Percentiles rank a stretch among this genome's conserved stretches.
Evolutionary conservation across 2,329 filamentous ascomycete species (phyloP).

Genomic region (Calonectria pteridis): DNA sequence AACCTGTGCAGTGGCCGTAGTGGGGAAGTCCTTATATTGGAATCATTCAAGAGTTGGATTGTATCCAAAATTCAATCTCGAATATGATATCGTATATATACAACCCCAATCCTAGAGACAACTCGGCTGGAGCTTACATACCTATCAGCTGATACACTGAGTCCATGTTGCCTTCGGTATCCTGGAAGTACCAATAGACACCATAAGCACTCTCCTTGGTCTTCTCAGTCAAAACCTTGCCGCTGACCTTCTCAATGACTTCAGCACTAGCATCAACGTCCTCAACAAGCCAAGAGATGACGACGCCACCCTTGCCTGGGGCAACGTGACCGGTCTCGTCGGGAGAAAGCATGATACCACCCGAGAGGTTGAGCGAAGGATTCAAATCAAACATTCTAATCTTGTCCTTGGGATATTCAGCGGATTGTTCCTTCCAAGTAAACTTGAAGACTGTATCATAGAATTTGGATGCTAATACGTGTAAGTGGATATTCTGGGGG

Average conservation of each 20-base stretch:
- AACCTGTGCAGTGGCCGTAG: too few relatives aligned
- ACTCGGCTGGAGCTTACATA: not conserved
- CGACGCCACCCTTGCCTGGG: slow-evolving; percentile 45
- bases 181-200: slow-evolving; percentile 47
- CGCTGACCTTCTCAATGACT: slow-evolving; percentile 44
- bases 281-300: slow-evolving; percentile 48
- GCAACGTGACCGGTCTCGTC: slow-evolving; percentile 40
- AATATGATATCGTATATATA: not conserved
- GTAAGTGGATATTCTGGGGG: not conserved
- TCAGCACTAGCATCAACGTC: slow-evolving; percentile 42
- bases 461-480: slow-evolving; percentile 41
- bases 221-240: slow-evolving; percentile 45
- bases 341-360: slow-evolving; percentile 45
- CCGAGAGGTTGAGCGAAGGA: slow-evolving; percentile 43
- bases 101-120: not conserved
- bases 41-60: too few relatives aligned
- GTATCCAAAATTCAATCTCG: not conserved
- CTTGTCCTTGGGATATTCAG: slow-evolving; percentile 28
- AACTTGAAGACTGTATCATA: slow-evolving; percentile 47
- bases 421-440: slow-evolving; percentile 33
- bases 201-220: slow-evolving; percentile 45
- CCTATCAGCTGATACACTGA: slow-evolving; percentile 47
- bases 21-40: too few relatives aligned
- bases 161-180: slow-evolving; percentile 48
- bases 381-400: slow-evolving; percentile 47